phyloP scores from a whole-genome alignment of 2,329 filamentous ascomycete genomes.

The Dactylellina sp. region DNA sequence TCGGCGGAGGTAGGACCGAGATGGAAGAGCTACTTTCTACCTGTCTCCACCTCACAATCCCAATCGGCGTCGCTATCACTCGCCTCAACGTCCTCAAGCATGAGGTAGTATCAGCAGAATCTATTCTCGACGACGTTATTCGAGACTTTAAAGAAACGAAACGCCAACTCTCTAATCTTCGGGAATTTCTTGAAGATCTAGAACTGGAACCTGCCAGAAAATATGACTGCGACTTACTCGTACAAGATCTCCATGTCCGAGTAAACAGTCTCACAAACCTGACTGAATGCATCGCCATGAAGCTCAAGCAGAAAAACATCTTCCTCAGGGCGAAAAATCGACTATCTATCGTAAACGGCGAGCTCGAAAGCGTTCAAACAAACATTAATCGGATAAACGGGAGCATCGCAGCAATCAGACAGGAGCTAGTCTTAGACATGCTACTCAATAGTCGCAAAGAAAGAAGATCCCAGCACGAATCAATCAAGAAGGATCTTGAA shows the following conservation, averaged over 20 bases:
- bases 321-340: slow-evolving; percentile 20
- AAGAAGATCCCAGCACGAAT: background rate
- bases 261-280: slow-evolving; percentile 33
- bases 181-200: slow-evolving; percentile 3
- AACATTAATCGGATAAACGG: slow-evolving; percentile 5
- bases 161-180: slow-evolving; percentile 12
- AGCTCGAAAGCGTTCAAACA: background rate
- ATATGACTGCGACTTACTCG: slow-evolving; percentile 4
- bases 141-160: slow-evolving; percentile 19
- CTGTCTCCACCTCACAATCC: slow-evolving; percentile 3
- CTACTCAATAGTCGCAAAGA: slow-evolving; percentile 1
- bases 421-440: slow-evolving; percentile 21
- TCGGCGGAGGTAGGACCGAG: background rate
- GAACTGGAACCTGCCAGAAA: slow-evolving; percentile 1
- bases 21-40: slow-evolving; percentile 10
- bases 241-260: slow-evolving; percentile 1
- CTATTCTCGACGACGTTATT: slow-evolving; percentile 11
- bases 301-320: slow-evolving; percentile 6
- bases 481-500: slow-evolving; percentile 9
- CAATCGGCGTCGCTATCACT: background rate
- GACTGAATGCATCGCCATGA: slow-evolving; percentile 14
- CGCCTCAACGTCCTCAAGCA: slow-evolving; percentile 4
- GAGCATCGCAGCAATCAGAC: slow-evolving; percentile 4
- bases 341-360: slow-evolving; percentile 9
- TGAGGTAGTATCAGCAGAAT: background rate